Base-by-base conservation (phyloP, 2,329 filamentous ascomycete species). In the Scedosporium minutisporum region DNA sequence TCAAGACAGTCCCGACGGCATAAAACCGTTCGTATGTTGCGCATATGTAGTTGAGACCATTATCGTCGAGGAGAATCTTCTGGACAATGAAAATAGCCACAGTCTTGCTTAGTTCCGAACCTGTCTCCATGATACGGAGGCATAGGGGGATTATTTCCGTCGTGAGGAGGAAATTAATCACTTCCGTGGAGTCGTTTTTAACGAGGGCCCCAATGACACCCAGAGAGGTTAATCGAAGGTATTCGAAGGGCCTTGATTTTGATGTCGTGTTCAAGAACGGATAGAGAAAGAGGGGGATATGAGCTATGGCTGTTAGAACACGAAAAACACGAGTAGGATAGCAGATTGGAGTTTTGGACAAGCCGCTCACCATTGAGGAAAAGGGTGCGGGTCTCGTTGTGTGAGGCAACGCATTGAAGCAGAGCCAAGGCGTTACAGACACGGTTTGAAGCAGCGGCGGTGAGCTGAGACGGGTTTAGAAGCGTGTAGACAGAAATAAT, bases 51-150 rank as follows among this genome's bases (percentile, higher is more conserved):
- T 95, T 95, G 65, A 99, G 83, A 3, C 95, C 95, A 70, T 96
- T 93, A 70, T 99, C 95, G 72, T 99, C 95, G 2, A 99, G 84
- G 61, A 99, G 79, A 27, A 99, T 99, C 82, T 99, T 99, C 77
- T 99, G 95, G 18, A 99, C 95, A 70, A 99, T 99, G 79, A 99
- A 99, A 70, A 99, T 99, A 64, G 95, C 95, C 14, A 99, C 95
- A 0, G 95, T 99, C 81, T 99, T 99, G 81, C 92, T 97, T 65
- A 99, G 83, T 76, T 99, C 95, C 0, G 93, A 97, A 59, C 95
- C 95, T 0, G 95, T 99, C 79, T 99, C 95, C 95, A 99, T 99
- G 71, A 99, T 99, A 65, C 95, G 88, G 55, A 99, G 87, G 75
- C 95, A 99, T 12, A 99, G 85, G 9, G 95, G 95, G 64, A 99